Evolutionary conservation across 176 grass and related monocot species (phyloP).

Genomic region (Triticum aestivum): DNA sequence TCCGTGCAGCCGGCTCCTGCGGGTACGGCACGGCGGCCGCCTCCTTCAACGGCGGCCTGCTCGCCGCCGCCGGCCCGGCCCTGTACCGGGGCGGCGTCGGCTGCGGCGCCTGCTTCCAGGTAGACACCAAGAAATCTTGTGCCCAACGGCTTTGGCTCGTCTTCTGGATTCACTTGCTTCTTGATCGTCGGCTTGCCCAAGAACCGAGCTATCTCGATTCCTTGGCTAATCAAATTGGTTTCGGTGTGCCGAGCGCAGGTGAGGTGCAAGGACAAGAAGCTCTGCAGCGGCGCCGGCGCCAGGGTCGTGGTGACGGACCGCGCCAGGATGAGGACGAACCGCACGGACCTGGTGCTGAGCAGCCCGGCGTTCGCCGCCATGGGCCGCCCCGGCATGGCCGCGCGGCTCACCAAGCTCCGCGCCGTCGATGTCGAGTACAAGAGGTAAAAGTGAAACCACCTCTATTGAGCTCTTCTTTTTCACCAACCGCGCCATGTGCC

Average conservation of each 20-base stretch:
- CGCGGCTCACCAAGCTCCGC: conserved; percentile 28
- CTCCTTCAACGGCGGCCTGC: conserved; percentile 42
- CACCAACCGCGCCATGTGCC: conserved; percentile 24
- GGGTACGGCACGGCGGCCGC: conserved; percentile 71
- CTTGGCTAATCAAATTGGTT: background rate
- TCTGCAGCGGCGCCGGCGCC: conserved; percentile 56
- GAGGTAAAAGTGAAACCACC: conserved; percentile 48
- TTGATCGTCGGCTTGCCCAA: background rate
- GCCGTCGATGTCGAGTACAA: conserved; percentile 77
- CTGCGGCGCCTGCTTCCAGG: conserved; percentile 87
- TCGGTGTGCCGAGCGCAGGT: conserved; percentile 21
- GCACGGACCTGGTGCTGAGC: conserved; percentile 64
- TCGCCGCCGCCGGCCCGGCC: conserved; percentile 50
- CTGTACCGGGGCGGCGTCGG: conserved; percentile 70
- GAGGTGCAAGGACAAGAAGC: conserved; percentile 61
- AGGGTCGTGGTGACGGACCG: conserved; percentile 71
- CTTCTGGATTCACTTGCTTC: background rate
- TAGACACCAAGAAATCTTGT: background rate
- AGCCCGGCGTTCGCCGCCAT: conserved; percentile 68
- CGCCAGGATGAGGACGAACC: conserved; percentile 61
- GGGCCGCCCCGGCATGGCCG: conserved; percentile 56
- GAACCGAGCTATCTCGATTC: background rate
- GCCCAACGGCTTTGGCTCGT: background rate
- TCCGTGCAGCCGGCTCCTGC: conserved; percentile 67
- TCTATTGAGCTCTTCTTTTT: background rate